Conservation (phyloP, 2,329 filamentous ascomycete species). For the Aspergillus sp. region DNA sequence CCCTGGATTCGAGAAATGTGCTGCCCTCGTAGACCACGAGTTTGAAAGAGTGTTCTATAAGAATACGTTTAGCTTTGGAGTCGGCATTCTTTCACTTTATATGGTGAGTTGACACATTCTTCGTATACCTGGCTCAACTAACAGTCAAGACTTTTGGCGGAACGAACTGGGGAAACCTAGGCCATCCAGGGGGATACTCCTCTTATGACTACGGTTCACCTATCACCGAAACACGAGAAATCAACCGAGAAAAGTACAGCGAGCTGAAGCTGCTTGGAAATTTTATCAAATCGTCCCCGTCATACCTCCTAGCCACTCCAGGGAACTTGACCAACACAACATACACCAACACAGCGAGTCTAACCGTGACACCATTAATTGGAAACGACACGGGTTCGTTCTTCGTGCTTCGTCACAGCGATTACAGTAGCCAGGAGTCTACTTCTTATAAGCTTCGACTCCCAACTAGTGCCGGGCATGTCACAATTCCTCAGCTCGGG, state of each 20-base stretch:
- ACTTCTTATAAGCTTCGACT: constrained; percentile 65
- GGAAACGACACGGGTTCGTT: constrained; percentile 54
- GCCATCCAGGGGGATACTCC: constrained; percentile 65
- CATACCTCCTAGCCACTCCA: constrained; percentile 63
- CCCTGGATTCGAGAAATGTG: constrained; percentile 66
- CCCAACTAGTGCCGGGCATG: constrained; percentile 37
- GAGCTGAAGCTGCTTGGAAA: constrained; percentile 75
- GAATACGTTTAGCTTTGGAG: constrained; percentile 66
- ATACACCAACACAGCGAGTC: constrained; percentile 55
- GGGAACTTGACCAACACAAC: constrained; percentile 39
- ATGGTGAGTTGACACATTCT: constrained; percentile 55
- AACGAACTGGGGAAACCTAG: constrained; percentile 81
- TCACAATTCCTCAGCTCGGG: constrained; percentile 43
- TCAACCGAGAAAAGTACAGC: constrained; percentile 73
- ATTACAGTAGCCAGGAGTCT: constrained; percentile 59
- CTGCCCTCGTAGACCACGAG: constrained; percentile 66
- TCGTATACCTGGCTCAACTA: background rate
- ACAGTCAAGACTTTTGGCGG: constrained; percentile 63
- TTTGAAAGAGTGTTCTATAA: constrained; percentile 80
- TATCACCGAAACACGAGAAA: constrained; percentile 68
- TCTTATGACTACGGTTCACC: constrained; percentile 62
- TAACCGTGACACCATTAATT: constrained; percentile 62
- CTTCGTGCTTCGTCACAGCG: constrained; percentile 66
- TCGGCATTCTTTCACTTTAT: constrained; percentile 70
- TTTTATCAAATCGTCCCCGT: constrained; percentile 71